Evolutionary conservation across 1,284 basidiomycete species (phyloP), one percentile per base, ranked within the genome.

Genomic region (Trichosporon faecale): DNA sequence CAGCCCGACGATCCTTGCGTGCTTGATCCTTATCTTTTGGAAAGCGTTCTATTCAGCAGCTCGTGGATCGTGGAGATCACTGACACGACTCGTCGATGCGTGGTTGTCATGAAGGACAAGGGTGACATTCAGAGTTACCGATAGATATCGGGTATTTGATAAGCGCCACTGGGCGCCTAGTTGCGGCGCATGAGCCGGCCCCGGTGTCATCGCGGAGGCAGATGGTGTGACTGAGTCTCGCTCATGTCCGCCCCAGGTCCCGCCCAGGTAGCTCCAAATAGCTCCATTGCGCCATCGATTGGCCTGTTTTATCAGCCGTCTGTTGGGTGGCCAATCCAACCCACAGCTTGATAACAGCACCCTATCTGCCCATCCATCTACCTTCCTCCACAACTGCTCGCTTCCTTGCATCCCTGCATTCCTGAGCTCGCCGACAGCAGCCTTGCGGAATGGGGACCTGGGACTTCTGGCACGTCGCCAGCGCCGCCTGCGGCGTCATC

Each of bases 401-500:
- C n/a, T n/a, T n/a, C n/a, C 44, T 46, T 11, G 3, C 16, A 11
- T 14, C 12, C 12, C 12, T n/a, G 16, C 44, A 46, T 8, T n/a
- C 6, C 57, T 61, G 18, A n/a, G 29, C 57, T 61, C 57, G 11
- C 12, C 35, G 35, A 37, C 7, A 8, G 35, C 7, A 9, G 11
- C 8, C 16, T 18, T 31, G 49, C 23, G 21, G 16, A 23, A 61
- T 61, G 57, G 23, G 27, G 27, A n/a, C 57, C 14, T 33, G 14
- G 18, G 21, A 35, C 49, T 21, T 64, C 23, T 74, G 73, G 73
- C 35, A 74, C 37, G 16, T 70, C 31, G 64, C 65, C 31, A 64
- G 57, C 25, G 49, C 69, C 27, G 64, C 77, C 33, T 76, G 74
- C 57, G 82, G 82, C 11, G 69, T 81, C 9, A 74, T 73, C n/a